phyloP scores from a whole-genome alignment of 2,329 filamentous ascomycete species.

The Ophiobolus disseminans region DNA sequence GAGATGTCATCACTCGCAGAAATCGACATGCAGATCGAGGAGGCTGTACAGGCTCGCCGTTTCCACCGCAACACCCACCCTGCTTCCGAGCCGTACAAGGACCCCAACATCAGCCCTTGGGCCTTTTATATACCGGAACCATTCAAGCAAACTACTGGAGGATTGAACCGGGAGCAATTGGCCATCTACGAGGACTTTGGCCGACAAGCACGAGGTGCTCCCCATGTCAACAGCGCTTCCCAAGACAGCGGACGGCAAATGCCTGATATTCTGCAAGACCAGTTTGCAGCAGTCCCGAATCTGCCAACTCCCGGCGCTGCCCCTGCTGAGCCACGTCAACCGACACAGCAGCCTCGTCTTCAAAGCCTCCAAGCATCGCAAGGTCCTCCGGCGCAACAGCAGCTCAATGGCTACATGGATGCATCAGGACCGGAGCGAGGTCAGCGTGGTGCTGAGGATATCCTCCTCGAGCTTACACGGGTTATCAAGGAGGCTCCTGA shows the following conservation, averaged over 20 bases:
- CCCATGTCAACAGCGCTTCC: slow-evolving; percentile 62
- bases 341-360: slow-evolving; percentile 56
- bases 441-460: slow-evolving; percentile 60
- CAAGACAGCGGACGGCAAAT: slow-evolving; percentile 67
- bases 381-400: slow-evolving; percentile 52
- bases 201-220: slow-evolving; percentile 75
- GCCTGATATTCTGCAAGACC: slow-evolving; percentile 68
- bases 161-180: slow-evolving; percentile 89
- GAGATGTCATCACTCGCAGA: slow-evolving; percentile 92
- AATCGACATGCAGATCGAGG: slow-evolving; percentile 91
- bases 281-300: slow-evolving; percentile 65
- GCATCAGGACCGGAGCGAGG: slow-evolving; percentile 37
- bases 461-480: slow-evolving; percentile 65
- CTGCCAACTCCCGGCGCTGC: slow-evolving; percentile 68
- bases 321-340: slow-evolving; percentile 66
- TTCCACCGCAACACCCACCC: slow-evolving; percentile 77
- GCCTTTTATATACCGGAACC: slow-evolving; percentile 92
- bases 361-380: slow-evolving; percentile 46
- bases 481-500: slow-evolving; percentile 63
- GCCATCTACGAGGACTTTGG: slow-evolving; percentile 97
- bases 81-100: slow-evolving; percentile 84
- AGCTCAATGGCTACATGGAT: slow-evolving; percentile 68
- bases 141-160: slow-evolving; percentile 82
- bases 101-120: slow-evolving; percentile 84
- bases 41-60: slow-evolving; percentile 77